Percentiles rank a stretch among this genome's conserved stretches.
These are phyloP conservation scores for Penicillium sp. DNA, from an alignment of 2,329 filamentous ascomycete genomes.

Conservation along the genomic window DNA sequence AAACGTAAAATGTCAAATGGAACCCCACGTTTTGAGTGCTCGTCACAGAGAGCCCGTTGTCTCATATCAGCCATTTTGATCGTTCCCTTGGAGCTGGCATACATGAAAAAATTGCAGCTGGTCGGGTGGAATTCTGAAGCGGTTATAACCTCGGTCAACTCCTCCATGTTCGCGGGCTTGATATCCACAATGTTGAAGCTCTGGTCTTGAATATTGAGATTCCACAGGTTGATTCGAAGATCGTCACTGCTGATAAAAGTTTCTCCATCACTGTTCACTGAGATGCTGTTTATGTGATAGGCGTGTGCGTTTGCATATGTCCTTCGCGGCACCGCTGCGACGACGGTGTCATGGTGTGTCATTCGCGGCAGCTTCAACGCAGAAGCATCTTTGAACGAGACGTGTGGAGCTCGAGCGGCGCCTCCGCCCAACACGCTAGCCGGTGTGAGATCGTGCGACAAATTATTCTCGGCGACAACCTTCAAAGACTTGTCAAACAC, in stretches of 20 bases:
- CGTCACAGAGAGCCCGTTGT: constrained; percentile 90
- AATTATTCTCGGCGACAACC: constrained; percentile 97
- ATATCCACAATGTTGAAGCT: constrained; percentile 99
- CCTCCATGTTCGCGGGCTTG: constrained; percentile 99
- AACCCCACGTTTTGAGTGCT: constrained; percentile 91
- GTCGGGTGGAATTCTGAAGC: constrained; percentile 94
- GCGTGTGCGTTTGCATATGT: constrained; percentile 98
- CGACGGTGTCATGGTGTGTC: constrained; percentile 97
- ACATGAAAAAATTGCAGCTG: constrained; percentile 99
- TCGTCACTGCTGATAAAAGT: constrained; percentile 99
- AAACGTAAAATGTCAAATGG: neutral
- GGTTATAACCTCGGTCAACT: constrained; percentile 97
- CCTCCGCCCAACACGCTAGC: constrained; percentile 71
- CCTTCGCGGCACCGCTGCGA: constrained; percentile 89
- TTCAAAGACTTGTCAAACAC: constrained; percentile 99
- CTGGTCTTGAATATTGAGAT: constrained; percentile 97
- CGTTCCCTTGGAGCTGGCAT: constrained; percentile 96
- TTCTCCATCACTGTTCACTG: constrained; percentile 99
- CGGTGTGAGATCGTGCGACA: constrained; percentile 90
- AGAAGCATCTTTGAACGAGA: constrained; percentile 72
- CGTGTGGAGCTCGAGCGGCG: constrained; percentile 66
- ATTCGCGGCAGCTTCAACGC: constrained; percentile 91
- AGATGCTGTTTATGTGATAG: constrained; percentile 99
- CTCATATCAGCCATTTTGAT: constrained; percentile 99
- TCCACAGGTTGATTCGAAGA: constrained; percentile 96